These are phyloP conservation scores for Aureobasidium zeae DNA, from an alignment of 2,329 filamentous ascomycete species.

Conservation along the genomic window DNA sequence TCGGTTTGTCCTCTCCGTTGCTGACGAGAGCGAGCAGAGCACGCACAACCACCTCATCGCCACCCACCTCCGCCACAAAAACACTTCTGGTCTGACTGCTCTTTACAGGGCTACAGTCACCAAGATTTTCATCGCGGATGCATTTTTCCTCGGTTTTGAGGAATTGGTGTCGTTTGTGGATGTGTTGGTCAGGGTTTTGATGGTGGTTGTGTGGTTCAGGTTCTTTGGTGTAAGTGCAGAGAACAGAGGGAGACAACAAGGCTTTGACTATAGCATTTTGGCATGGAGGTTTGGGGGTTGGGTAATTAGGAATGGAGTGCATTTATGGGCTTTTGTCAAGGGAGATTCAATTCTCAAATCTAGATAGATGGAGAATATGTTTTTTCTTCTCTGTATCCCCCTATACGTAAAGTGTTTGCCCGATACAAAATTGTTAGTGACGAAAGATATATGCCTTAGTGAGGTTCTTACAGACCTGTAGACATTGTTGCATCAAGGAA, in stretches of 20 bases:
- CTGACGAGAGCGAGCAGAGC: constrained; percentile 20
- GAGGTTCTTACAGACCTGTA: too few species aligned
- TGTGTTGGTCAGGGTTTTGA: not conserved
- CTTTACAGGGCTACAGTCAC: constrained; percentile 32
- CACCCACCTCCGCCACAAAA: not conserved
- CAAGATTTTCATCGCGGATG: constrained; percentile 36
- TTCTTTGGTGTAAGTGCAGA: not conserved
- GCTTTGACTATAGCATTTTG: not conserved
- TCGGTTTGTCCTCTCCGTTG: constrained; percentile 25
- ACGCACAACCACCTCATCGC: not conserved
- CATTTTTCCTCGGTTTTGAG: constrained; percentile 20
- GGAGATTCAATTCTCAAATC: not conserved
- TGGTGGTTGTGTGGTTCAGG: constrained; percentile 1
- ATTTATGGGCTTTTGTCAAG: constrained; percentile 2
- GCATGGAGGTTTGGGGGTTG: not conserved
- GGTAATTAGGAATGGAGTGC: not conserved
- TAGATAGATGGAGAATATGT: not conserved
- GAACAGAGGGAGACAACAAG: not conserved
- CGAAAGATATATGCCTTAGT: too few species aligned
- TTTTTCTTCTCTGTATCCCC: too few species aligned
- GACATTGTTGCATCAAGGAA: too few species aligned
- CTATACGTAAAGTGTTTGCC: too few species aligned
- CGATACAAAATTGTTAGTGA: too few species aligned
- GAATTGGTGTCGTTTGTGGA: constrained; percentile 9
- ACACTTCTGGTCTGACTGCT: not conserved